phyloP scores from a whole-genome alignment of 129 eudicot genomes.

The Daucus carota region DNA sequence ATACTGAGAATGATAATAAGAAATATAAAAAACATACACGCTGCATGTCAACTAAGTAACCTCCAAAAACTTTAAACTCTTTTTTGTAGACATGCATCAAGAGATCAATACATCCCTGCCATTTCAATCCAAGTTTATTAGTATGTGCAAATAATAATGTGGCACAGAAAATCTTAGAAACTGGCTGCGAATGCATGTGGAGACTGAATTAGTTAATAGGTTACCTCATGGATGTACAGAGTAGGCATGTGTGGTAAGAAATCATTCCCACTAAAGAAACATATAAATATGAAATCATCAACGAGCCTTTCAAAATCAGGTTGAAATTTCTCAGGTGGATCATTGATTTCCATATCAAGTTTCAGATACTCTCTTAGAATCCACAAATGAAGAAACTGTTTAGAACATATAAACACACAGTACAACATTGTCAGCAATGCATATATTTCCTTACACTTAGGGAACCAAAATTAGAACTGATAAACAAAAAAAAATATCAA shows the following conservation, averaged over 20 bases:
- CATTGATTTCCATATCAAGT: conserved; percentile 22
- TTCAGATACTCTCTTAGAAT: conserved; percentile 50
- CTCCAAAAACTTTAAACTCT: conserved; percentile 52
- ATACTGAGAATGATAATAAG: not conserved
- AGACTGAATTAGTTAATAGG: not conserved
- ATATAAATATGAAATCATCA: conserved; percentile 56
- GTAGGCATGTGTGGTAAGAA: conserved; percentile 64
- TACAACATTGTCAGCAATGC: not conserved
- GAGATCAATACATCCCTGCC: conserved; percentile 45
- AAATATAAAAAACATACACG: conserved; percentile 16
- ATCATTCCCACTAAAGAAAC: conserved; percentile 65
- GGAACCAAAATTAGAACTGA: not conserved
- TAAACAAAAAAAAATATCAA: not conserved
- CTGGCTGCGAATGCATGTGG: not conserved
- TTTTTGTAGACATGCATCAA: conserved; percentile 45
- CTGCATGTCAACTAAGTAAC: conserved; percentile 43
- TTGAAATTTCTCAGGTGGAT: conserved; percentile 30
- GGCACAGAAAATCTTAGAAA: not conserved
- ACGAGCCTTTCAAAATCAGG: conserved; percentile 37
- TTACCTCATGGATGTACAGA: conserved; percentile 58
- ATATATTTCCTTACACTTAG: not conserved
- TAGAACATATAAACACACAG: not conserved
- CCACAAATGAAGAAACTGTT: conserved; percentile 62
- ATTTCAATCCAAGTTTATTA: not conserved
- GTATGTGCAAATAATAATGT: not conserved